phyloP scores from a whole-genome alignment of 108 stramenopile genomes.

The Cyclotella cryptica region DNA sequence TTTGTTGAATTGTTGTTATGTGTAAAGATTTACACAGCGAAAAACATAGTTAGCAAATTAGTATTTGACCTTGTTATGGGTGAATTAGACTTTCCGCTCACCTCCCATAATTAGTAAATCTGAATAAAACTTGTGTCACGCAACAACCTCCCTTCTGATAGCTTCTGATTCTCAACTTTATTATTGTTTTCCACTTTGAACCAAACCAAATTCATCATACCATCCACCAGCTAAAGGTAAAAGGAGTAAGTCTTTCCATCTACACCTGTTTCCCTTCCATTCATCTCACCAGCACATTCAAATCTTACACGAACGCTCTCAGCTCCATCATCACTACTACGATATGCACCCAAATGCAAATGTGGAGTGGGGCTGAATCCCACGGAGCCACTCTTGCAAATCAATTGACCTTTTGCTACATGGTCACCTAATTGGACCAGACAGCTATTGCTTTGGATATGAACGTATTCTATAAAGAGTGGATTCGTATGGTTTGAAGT shows the following conservation, averaged over 20 bases:
- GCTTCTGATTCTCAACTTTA: no score
- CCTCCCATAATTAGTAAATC: no score
- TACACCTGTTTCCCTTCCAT: background rate
- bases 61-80: no score
- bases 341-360: conserved; percentile 82
- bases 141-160: no score
- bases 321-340: conserved; percentile 59
- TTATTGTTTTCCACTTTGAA: background rate
- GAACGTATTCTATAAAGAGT: conserved; percentile 86
- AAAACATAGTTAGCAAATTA: no score
- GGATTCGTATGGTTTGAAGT: conserved; percentile 35
- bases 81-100: no score
- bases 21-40: no score
- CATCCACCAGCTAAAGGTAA: conserved; percentile 56
- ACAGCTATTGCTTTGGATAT: conserved; percentile 68
- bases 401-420: conserved; percentile 69
- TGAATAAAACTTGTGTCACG: no score
- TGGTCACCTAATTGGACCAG: conserved; percentile 68
- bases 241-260: conserved; percentile 24
- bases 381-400: conserved; percentile 79
- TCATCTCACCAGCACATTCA: conserved; percentile 19
- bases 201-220: conserved; percentile 52
- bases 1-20: no score
- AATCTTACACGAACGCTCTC: conserved; percentile 74
- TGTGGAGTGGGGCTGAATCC: conserved; percentile 88